Percentiles rank a stretch among this genome's conserved stretches.
These are phyloP conservation scores for Trypanosoma mega DNA, from an alignment of 208 protist species.

Conservation along the genomic window DNA sequence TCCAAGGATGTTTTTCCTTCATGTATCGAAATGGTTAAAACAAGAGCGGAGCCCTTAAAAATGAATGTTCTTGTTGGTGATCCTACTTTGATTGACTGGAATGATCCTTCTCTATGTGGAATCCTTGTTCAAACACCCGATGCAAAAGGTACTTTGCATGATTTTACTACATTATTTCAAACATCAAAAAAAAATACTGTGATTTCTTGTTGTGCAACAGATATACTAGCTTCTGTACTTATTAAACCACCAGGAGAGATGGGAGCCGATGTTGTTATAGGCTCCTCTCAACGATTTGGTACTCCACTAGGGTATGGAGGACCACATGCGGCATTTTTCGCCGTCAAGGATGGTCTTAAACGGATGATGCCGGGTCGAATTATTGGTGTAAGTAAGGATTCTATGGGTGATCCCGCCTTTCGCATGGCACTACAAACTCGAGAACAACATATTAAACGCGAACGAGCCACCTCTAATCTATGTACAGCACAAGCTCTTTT, in stretches of 20 bases:
- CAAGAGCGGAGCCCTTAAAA: slow-evolving; percentile 71
- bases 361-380: slow-evolving; percentile 95
- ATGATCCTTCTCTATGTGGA: slow-evolving; percentile 66
- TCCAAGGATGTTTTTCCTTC: slow-evolving; percentile 55
- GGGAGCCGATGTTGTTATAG: slow-evolving; percentile 94
- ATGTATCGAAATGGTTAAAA: slow-evolving; percentile 74
- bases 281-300: slow-evolving; percentile 95
- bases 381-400: slow-evolving; percentile 95
- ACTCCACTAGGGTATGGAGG: slow-evolving; percentile 95
- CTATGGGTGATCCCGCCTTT: slow-evolving; percentile 82
- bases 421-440: slow-evolving; percentile 98
- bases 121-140: slow-evolving; percentile 95
- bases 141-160: slow-evolving; percentile 82
- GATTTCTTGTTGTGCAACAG: slow-evolving; percentile 83
- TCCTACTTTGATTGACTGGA: slow-evolving; percentile 52
- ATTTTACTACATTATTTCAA: slow-evolving; percentile 76
- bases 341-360: slow-evolving; percentile 85
- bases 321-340: slow-evolving; percentile 98
- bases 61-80: slow-evolving; percentile 91
- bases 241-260: slow-evolving; percentile 93
- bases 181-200: slow-evolving; percentile 55
- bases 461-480: slow-evolving; percentile 96
- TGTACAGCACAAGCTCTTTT: slow-evolving; percentile 98
- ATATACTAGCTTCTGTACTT: slow-evolving; percentile 94
- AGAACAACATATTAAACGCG: slow-evolving; percentile 98